Percentiles rank a stretch among this genome's conserved stretches.
phyloP scores from a whole-genome alignment of 192 early-diverging fungal species.

The Backusella parvicylindrica region DNA sequence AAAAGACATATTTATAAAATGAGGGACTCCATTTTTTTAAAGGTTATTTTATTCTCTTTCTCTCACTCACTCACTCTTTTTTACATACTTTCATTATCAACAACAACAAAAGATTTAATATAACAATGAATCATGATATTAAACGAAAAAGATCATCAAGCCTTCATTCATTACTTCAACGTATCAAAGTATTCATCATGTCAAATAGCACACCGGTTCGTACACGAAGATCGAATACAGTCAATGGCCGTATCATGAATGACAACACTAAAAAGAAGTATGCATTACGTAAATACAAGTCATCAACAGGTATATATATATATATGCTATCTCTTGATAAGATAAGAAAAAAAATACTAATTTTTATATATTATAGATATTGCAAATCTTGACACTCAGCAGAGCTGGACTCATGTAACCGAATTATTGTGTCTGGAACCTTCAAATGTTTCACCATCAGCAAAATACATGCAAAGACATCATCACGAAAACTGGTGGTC shows the following conservation, averaged over 20 bases:
- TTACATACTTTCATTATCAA: background rate
- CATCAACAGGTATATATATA: background rate
- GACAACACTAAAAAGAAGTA: background rate
- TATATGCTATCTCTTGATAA: background rate
- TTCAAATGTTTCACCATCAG: background rate
- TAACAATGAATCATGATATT: background rate
- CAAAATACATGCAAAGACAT: background rate
- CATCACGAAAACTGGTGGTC: background rate
- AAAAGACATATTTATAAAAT: background rate
- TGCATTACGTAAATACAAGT: background rate
- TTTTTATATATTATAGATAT: background rate
- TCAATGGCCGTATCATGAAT: background rate
- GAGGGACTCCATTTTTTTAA: background rate
- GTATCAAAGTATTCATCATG: slow-evolving; percentile 1
- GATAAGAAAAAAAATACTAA: background rate
- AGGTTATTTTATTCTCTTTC: background rate
- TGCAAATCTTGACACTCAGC: background rate
- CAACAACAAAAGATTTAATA: no score
- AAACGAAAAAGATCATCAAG: background rate
- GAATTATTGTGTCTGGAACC: background rate
- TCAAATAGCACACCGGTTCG: background rate
- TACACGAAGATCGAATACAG: background rate
- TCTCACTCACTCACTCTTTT: no score
- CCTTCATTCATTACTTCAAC: background rate
- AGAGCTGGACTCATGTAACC: background rate